Conservation (phyloP, 192 early-diverging fungal species). For the Coemansia sp. region DNA sequence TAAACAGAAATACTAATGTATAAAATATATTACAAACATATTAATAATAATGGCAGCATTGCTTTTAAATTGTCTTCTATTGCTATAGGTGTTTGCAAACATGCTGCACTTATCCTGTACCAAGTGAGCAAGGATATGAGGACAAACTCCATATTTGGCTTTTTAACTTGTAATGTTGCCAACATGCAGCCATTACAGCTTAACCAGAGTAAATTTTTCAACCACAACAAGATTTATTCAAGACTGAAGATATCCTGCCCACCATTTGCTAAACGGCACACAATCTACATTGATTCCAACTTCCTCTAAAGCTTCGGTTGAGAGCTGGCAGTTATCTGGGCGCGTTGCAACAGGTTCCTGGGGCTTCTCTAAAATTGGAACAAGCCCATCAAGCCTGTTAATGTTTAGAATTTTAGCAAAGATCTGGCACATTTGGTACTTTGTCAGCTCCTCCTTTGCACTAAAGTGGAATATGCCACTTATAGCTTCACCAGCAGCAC, state of each 20-base stretch:
- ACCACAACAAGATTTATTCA: no score
- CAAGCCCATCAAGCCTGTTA: slow-evolving; percentile 4
- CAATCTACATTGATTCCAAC: slow-evolving; percentile 22
- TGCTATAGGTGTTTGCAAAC: no score
- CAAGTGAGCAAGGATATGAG: no score
- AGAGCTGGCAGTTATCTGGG: slow-evolving; percentile 32
- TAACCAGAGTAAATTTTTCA: no score
- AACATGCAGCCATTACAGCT: no score
- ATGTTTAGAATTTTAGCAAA: slow-evolving; percentile 30
- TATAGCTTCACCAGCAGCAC: slow-evolving; percentile 3
- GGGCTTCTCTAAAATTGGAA: slow-evolving; percentile 14
- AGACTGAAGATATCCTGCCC: slow-evolving; percentile 14
- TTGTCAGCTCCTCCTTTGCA: slow-evolving; percentile 39
- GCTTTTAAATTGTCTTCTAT: no score
- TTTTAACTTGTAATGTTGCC: no score
- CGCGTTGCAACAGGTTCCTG: slow-evolving; percentile 21
- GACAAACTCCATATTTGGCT: no score
- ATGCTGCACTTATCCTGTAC: no score
- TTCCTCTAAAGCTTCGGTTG: slow-evolving; percentile 19
- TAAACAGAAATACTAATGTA: no score
- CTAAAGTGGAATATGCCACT: slow-evolving; percentile 38
- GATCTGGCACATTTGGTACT: slow-evolving; percentile 38
- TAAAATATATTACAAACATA: no score
- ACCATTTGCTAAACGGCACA: slow-evolving; percentile 40
- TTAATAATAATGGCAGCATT: no score